Conservation (phyloP, 441 rosid species). For the Daphne laureola region DNA sequence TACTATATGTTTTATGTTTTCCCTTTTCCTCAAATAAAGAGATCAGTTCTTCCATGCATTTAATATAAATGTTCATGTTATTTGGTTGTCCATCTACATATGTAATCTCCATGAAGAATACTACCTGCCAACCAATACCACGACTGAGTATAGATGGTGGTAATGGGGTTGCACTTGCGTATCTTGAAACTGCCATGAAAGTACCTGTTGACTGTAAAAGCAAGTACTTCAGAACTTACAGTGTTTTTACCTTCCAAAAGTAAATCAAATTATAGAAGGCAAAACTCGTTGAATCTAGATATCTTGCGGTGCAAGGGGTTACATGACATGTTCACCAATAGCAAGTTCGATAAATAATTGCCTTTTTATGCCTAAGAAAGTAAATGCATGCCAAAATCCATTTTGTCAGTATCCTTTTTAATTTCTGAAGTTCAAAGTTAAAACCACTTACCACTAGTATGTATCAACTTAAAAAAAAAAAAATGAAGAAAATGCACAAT, state of each 20-base stretch:
- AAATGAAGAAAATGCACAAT: not conserved
- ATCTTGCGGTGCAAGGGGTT: not conserved
- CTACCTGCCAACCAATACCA: slow-evolving; percentile 97
- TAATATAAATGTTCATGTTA: not conserved
- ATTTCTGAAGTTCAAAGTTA: not conserved
- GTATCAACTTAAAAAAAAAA: not conserved
- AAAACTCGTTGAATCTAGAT: not conserved
- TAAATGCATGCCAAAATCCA: not conserved
- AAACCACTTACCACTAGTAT: too few relatives aligned
- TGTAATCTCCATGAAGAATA: not conserved
- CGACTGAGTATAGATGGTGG: slow-evolving; percentile 97
- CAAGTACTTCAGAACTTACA: slow-evolving; percentile 10
- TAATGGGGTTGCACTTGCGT: slow-evolving; percentile 84
- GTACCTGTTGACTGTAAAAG: slow-evolving; percentile 78
- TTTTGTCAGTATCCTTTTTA: not conserved
- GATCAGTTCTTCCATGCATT: not conserved
- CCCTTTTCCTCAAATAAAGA: not conserved
- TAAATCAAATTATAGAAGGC: too few relatives aligned
- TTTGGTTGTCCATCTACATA: not conserved
- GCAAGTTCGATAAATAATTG: too few relatives aligned
- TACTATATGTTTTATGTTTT: not conserved
- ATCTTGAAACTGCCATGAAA: slow-evolving; percentile 76
- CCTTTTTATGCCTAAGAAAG: too few relatives aligned
- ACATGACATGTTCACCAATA: not conserved
- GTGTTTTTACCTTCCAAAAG: too few relatives aligned